Conservation (phyloP, 371 early-diverging fungal genomes). For the Entomophthora muscae region DNA sequence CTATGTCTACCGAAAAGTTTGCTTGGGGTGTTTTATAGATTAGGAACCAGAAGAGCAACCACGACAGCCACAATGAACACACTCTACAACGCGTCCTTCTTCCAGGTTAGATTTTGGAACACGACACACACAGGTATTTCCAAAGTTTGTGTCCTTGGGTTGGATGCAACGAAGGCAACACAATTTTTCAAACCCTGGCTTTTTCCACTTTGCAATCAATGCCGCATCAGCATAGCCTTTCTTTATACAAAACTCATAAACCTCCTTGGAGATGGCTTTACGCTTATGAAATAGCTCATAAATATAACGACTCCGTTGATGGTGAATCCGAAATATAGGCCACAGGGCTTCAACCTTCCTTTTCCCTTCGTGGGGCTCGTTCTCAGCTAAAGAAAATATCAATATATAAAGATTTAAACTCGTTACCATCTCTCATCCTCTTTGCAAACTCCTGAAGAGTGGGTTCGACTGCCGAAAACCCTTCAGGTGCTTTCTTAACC, state of each 20-base stretch:
- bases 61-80: conserved; percentile 84
- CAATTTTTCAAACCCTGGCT: conserved; percentile 94
- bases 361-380: conserved; percentile 86
- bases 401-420: not conserved
- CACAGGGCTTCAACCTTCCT: conserved; percentile 84
- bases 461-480: conserved; percentile 91
- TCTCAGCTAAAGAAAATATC: conserved; percentile 54
- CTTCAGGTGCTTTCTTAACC: conserved; percentile 78
- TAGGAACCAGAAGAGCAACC: conserved; percentile 10
- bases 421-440: conserved; percentile 88
- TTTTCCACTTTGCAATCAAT: conserved; percentile 96
- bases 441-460: conserved; percentile 75
- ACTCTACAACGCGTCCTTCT: conserved; percentile 78
- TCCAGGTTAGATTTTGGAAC: conserved; percentile 85
- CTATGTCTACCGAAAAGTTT: too few relatives aligned
- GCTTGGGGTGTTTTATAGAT: too few relatives aligned
- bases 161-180: conserved; percentile 97
- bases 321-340: conserved; percentile 94
- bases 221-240: conserved; percentile 84
- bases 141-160: conserved; percentile 91
- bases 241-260: conserved; percentile 85
- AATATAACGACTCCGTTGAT: conserved; percentile 90
- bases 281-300: conserved; percentile 91
- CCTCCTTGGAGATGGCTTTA: conserved; percentile 74
- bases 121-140: conserved; percentile 95